These are phyloP conservation scores for Sanghuangporus baumii DNA, from an alignment of 1,284 basidiomycete genomes.

Conservation along the genomic window DNA sequence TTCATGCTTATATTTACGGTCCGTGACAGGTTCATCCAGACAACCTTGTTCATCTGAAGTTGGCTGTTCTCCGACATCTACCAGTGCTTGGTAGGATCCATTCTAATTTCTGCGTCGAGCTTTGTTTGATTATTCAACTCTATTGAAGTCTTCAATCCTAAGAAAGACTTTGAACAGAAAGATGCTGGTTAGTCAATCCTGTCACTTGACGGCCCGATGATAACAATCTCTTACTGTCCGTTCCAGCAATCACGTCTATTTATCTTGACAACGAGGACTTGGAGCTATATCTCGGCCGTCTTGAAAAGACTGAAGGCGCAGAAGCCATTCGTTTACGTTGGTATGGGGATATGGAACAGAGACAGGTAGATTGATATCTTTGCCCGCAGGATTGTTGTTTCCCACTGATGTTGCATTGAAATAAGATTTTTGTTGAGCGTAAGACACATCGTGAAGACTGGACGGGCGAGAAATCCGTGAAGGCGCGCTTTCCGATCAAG, in stretches of 20 bases:
- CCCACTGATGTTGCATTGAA: not conserved
- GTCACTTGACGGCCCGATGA: not conserved
- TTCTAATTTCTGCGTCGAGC: not conserved
- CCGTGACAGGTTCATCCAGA: constrained; percentile 81
- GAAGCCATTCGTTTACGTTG: constrained; percentile 95
- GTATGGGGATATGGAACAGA: constrained; percentile 91
- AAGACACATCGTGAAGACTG: constrained; percentile 99
- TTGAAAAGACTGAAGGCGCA: constrained; percentile 98
- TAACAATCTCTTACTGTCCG: not conserved
- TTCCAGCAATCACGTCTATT: constrained; percentile 75
- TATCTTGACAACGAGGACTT: constrained; percentile 95
- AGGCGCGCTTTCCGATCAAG: constrained; percentile 96
- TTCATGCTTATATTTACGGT: not conserved
- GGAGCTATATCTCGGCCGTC: constrained; percentile 94
- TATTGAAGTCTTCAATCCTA: constrained; percentile 82
- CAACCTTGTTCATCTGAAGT: constrained; percentile 93
- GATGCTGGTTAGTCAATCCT: constrained; percentile 63
- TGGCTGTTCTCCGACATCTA: constrained; percentile 90
- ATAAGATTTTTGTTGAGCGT: constrained; percentile 93
- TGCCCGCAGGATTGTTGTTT: not conserved
- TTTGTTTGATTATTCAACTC: not conserved
- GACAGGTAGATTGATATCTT: constrained; percentile 48
- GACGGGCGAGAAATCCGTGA: constrained; percentile 99
- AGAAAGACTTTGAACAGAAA: constrained; percentile 88
- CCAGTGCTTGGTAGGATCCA: constrained; percentile 74